Conservation (phyloP, 108 stramenopile genomes). For the Seminavis robusta region DNA sequence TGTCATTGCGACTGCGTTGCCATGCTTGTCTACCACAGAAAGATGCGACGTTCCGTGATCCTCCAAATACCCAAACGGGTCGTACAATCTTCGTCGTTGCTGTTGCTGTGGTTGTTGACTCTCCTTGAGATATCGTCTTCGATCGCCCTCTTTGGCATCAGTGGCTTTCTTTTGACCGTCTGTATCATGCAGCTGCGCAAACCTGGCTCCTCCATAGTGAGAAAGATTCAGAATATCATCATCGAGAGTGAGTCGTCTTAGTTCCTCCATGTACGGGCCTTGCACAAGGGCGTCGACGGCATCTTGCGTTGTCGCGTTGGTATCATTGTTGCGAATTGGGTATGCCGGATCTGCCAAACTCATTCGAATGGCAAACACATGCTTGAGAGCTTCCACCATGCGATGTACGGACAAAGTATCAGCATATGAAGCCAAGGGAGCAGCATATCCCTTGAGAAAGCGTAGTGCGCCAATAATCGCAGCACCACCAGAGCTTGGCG, state of each 20-base stretch:
- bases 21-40: slow-evolving; percentile 69
- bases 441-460: slow-evolving; percentile 53
- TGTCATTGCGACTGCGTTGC: slow-evolving; percentile 75
- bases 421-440: slow-evolving; percentile 36
- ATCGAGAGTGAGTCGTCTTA: slow-evolving; percentile 38
- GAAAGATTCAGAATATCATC: slow-evolving; percentile 33
- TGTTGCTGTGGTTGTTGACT: slow-evolving; percentile 1
- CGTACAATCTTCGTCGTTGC: slow-evolving; percentile 19
- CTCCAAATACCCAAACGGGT: slow-evolving; percentile 65
- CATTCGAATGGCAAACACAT: slow-evolving; percentile 86
- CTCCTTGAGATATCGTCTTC: slow-evolving; percentile 25
- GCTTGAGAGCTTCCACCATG: slow-evolving; percentile 65
- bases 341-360: slow-evolving; percentile 74
- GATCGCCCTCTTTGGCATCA: slow-evolving; percentile 65
- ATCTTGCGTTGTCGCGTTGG: slow-evolving; percentile 11
- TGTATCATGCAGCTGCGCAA: slow-evolving; percentile 56
- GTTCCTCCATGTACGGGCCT: slow-evolving; percentile 54
- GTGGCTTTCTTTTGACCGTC: slow-evolving; percentile 15
- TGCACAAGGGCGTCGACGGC: slow-evolving; percentile 53
- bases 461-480: slow-evolving; percentile 62
- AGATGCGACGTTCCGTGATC: slow-evolving; percentile 81
- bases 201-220: slow-evolving; percentile 61
- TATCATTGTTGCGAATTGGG: slow-evolving; percentile 19
- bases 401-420: slow-evolving; percentile 68
- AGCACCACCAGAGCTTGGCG: slow-evolving; percentile 81